Evolutionary conservation across 2,329 filamentous ascomycete genomes (phyloP), one percentile per base, ranked within the genome.

Genomic region (Davidsoniella virescens): DNA sequence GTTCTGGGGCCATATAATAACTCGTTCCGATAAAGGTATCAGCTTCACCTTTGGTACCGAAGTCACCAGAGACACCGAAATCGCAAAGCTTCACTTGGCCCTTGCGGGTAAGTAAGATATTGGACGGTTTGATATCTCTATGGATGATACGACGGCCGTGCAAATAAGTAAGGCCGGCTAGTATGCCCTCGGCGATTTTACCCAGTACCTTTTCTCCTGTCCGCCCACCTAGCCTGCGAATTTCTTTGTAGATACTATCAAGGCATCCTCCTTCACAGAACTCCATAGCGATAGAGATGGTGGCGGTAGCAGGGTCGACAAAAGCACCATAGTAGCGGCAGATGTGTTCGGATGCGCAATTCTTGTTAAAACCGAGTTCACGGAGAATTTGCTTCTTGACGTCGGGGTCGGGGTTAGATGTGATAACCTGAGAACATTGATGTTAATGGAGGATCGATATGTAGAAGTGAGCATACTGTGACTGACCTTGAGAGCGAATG

Each of bases 11-110:
- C 92, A 98, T 98, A 70, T 98, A 98, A 64, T 96, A 98, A 54
- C 86, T 94, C 10, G 92, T 98, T 55, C 92, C 92, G 62, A 98
- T 98, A 61, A 98, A 98, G 0, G 92, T 98, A 64, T 96, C 95
- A 56, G 92, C 92, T 63, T 96, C 92, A 49, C 92, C 92, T 65
- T 98, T 96, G 46, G 92, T 98, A 56, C 92, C 93, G 62, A 96
- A 96, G 64, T 96, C 92, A 57, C 92, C 92, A 53, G 85, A 94
- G 44, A 98, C 92, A 58, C 92, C 92, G 63, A 98, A 98, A 67
- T 98, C 92, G 68, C 92, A 98, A 14, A 98, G 78, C 68, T 98
- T 98, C 56, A 98, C 90, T 59, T 94, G 84, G 33, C 92, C 92
- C 57, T 85, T 80, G 54, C 90, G 83, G 62, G 87, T 94, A 26